Percentiles rank a stretch among this genome's conserved stretches.
These are phyloP conservation scores for Amauroascus verrucosus DNA, from an alignment of 2,329 filamentous ascomycete genomes.

Conservation along the genomic window DNA sequence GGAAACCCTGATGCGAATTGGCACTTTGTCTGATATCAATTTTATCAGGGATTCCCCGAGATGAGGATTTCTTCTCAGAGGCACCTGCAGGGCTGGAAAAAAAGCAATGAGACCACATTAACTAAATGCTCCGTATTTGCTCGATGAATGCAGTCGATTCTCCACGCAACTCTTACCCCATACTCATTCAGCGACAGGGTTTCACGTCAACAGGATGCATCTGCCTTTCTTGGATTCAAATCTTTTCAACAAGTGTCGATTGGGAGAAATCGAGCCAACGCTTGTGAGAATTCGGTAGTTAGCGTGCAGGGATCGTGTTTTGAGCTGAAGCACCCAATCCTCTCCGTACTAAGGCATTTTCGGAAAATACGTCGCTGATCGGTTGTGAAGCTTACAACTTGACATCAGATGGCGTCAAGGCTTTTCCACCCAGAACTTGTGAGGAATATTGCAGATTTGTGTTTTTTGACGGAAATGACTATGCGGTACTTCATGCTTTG, in stretches of 20 bases:
- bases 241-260: too few species aligned
- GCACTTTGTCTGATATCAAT: background rate
- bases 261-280: too few species aligned
- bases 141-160: too few species aligned
- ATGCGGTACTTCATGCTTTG: too few species aligned
- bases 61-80: background rate
- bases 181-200: background rate
- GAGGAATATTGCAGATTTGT: too few species aligned
- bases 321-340: background rate
- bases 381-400: too few species aligned
- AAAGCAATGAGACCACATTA: background rate
- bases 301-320: background rate
- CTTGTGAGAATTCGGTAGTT: background rate
- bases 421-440: too few species aligned
- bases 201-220: background rate
- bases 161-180: too few species aligned
- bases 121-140: too few species aligned
- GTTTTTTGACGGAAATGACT: too few species aligned
- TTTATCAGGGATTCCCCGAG: background rate
- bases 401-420: background rate
- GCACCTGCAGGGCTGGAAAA: background rate
- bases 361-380: background rate
- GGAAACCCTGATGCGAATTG: background rate
- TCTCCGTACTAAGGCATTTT: background rate
- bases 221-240: background rate